phyloP scores from a whole-genome alignment of 345 rosid species.

The Psidium guajava region DNA sequence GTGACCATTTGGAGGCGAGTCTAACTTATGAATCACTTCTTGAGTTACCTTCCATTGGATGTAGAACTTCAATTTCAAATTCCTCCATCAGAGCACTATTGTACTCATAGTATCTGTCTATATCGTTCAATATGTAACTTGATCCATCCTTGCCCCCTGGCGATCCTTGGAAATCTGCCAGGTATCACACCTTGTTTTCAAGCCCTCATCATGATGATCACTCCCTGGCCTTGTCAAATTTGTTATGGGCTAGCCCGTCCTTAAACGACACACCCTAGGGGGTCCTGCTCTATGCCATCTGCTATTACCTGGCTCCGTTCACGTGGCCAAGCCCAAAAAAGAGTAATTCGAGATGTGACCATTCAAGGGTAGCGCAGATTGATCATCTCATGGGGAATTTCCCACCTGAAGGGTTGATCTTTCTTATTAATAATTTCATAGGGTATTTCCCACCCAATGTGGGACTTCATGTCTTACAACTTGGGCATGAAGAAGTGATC shows the following conservation, averaged over 20 bases:
- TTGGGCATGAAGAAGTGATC: background rate
- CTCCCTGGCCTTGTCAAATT: background rate
- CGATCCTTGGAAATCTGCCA: background rate
- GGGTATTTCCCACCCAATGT: no score
- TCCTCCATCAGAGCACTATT: background rate
- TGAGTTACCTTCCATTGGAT: background rate
- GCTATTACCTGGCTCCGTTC: background rate
- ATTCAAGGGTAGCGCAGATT: background rate
- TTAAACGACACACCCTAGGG: background rate
- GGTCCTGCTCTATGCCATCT: background rate
- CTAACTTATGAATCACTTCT: background rate
- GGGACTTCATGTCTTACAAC: background rate
- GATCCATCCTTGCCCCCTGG: background rate
- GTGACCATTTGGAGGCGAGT: background rate
- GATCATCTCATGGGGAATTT: background rate
- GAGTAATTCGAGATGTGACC: background rate
- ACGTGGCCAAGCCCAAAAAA: background rate
- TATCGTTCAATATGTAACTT: background rate
- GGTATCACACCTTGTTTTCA: background rate
- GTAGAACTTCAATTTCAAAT: background rate
- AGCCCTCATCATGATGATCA: background rate
- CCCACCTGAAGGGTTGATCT: no score
- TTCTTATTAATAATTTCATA: no score
- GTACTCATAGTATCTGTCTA: background rate
- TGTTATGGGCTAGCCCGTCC: background rate